phyloP scores from a whole-genome alignment of 164 flowering plant genomes.

The Vitis vinifera region ASM3070453v1 NC_081816.1:8715001-8715500 shows the following conservation, averaged over 20 bases:
- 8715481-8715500: slow-evolving; percentile 78
- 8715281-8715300: slow-evolving; percentile 51
- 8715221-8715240: no score
- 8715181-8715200: not conserved
- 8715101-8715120: slow-evolving; percentile 34
- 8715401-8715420: slow-evolving; percentile 80
- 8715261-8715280: slow-evolving; percentile 72
- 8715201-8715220: not conserved
- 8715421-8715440: slow-evolving; percentile 56
- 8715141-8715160: not conserved
- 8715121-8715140: slow-evolving; percentile 4
- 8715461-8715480: slow-evolving; percentile 54
- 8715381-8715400: slow-evolving; percentile 76
- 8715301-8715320: slow-evolving; percentile 43
- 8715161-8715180: no score
- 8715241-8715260: slow-evolving; percentile 82
- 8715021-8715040: slow-evolving; percentile 61
- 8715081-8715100: slow-evolving; percentile 58
- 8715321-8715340: slow-evolving; percentile 57
- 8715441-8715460: slow-evolving; percentile 61
- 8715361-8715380: slow-evolving; percentile 64
- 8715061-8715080: slow-evolving; percentile 84
- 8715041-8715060: slow-evolving; percentile 51
- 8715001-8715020: slow-evolving; percentile 55
- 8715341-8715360: slow-evolving; percentile 33